Base-by-base conservation (phyloP, 495 filamentous ascomycete species). In the Podospora tetraspora region DNA sequence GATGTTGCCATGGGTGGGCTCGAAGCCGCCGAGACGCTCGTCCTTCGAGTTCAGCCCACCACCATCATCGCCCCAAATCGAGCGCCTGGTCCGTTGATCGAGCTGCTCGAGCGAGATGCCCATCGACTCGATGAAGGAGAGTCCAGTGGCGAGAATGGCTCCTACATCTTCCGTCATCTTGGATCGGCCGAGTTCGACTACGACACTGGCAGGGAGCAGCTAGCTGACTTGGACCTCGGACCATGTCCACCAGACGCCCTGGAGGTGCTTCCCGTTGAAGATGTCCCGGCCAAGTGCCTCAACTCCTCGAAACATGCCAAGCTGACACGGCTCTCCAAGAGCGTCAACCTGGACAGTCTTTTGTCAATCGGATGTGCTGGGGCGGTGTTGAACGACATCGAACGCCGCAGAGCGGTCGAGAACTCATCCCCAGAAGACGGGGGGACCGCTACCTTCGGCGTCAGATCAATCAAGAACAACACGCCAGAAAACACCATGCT, bases 181-280 rank as follows among this genome's bases (percentile, higher is more conserved):
- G 89, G 89, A 25, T 87, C 89, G 4, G 76, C 86, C n/a, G 92
- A 97, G 65, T 98, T 97, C 77, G 83, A 83, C 37, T 91, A 90
- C 71, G 85, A 90, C 12, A 76, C 84, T 27, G 90, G 88, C 1
- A 92, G 87, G 73, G 87, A 82, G 59, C 92, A 88, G 70, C 79
- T 98, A 3, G 76, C 84, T 0, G 84, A 81, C 22, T 75, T 92
- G 11, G 79, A 84, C 21, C 77, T 91, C 9, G 84, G 77, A 11
- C 73, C 78, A 24, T 75, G 81, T 19, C 74, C 76, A 56, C 84
- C 79, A 7, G 80, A 86, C n/a, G 77, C 78, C 11, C 76, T 91
- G 21, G 81, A 86, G 29, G 87, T 90, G 57, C 75, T 85, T 3
- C 84, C 87, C 12, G 81, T 57, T 11, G 83, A 83, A 5, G 81